Evolutionary conservation across 2,329 filamentous ascomycete genomes (phyloP).

Genomic region (Xylariaceae sp.): DNA sequence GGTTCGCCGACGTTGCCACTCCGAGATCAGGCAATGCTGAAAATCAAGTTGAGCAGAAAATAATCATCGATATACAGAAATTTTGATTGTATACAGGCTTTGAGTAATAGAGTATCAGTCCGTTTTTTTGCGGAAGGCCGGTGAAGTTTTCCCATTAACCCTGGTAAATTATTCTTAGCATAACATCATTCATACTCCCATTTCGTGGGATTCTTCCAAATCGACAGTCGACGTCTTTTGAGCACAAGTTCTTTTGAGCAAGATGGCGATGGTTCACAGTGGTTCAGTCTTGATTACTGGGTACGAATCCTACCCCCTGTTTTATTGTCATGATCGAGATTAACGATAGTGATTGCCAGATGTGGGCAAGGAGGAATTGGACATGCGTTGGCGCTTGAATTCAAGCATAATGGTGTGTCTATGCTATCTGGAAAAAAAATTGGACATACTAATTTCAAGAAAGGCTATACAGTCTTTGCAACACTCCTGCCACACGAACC

Average conservation of each 20-base stretch:
- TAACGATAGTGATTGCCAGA: conserved; percentile 3
- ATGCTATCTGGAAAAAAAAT: background rate
- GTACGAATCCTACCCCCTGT: background rate
- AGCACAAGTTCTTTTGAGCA: too few relatives aligned
- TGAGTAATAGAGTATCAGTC: too few relatives aligned
- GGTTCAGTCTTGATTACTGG: conserved; percentile 2
- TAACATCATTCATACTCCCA: too few relatives aligned
- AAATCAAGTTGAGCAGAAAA: too few relatives aligned
- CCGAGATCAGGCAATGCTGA: background rate
- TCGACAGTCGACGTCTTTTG: too few relatives aligned
- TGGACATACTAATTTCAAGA: too few relatives aligned
- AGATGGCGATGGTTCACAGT: background rate
- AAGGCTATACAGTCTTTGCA: conserved; percentile 17
- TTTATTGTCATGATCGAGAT: background rate
- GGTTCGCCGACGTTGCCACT: background rate
- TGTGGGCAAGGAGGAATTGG: conserved; percentile 32
- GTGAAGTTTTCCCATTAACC: too few relatives aligned
- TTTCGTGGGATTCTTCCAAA: too few relatives aligned
- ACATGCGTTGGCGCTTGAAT: conserved; percentile 28
- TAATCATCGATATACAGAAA: too few relatives aligned
- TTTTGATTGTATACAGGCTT: too few relatives aligned
- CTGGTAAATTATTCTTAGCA: too few relatives aligned
- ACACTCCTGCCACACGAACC: conserved; percentile 27
- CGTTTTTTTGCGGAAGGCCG: too few relatives aligned
- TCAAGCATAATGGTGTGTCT: background rate